These are phyloP conservation scores for Dimargaris xerosporica DNA, from an alignment of 192 early-diverging fungal species.

Conservation along the genomic window DNA sequence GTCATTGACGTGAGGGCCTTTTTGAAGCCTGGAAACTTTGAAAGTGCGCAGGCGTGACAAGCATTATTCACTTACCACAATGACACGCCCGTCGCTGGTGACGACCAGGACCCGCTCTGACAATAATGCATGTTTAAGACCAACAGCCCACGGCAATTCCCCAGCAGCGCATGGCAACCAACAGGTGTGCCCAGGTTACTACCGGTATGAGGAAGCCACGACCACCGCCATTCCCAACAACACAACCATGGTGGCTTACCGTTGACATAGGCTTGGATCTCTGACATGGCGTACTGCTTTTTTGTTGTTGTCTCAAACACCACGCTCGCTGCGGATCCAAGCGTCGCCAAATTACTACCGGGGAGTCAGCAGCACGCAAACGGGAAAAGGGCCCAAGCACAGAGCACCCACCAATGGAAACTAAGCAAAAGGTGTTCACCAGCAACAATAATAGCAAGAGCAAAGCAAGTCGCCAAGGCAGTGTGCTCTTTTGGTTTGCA, in stretches of 20 bases:
- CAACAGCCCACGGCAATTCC: not conserved
- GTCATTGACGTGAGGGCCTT: not conserved
- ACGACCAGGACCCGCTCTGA: conserved; percentile 5
- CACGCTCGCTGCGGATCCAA: too few species aligned
- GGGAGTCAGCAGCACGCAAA: too few species aligned
- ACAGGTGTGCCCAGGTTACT: not conserved
- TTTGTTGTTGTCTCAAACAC: too few species aligned
- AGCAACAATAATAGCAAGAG: too few species aligned
- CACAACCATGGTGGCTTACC: not conserved
- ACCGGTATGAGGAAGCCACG: not conserved
- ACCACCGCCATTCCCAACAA: not conserved
- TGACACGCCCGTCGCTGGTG: conserved; percentile 7
- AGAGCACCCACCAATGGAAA: too few species aligned
- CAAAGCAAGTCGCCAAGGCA: too few species aligned
- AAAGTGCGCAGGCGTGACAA: not conserved
- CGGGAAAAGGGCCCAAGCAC: too few species aligned
- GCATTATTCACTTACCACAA: conserved; percentile 1
- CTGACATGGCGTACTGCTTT: conserved; percentile 11
- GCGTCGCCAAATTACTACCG: too few species aligned
- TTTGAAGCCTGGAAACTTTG: not conserved
- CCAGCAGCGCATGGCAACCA: not conserved
- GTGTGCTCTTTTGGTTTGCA: too few species aligned
- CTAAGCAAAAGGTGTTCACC: too few species aligned
- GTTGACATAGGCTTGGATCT: conserved; percentile 5
- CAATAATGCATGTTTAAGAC: not conserved